Evolutionary conservation across 208 protist species (phyloP).

Genomic region (Trypanosoma cruzi): DNA sequence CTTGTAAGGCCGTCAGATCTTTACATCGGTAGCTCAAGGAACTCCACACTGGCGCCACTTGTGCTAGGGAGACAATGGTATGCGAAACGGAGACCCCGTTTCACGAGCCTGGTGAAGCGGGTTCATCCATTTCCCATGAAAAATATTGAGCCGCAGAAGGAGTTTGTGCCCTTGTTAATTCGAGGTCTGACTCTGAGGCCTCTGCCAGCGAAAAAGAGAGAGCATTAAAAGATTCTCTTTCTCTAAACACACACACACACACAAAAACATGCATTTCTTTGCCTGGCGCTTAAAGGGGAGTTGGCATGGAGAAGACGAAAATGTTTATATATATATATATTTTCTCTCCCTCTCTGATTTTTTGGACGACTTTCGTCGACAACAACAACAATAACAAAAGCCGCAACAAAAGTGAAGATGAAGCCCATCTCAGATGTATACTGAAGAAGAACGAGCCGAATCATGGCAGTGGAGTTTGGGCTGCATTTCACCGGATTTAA

Average conservation of each 20-base stretch:
- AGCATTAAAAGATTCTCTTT: no score
- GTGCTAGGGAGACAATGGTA: background rate
- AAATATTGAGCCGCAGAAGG: background rate
- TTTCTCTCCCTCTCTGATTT: slow-evolving; percentile 13
- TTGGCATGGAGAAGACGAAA: no score
- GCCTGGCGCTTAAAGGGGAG: no score
- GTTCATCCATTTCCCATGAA: no score
- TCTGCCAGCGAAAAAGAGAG: background rate
- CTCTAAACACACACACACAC: no score
- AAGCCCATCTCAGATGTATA: background rate
- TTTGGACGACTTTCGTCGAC: background rate
- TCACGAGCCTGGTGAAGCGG: background rate
- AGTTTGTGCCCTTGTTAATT: slow-evolving; percentile 1
- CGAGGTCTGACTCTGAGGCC: background rate
- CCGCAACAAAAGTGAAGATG: no score
- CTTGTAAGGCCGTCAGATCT: background rate
- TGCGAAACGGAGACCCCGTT: slow-evolving; percentile 3
- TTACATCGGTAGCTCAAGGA: background rate
- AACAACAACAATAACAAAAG: background rate
- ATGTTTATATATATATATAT: no score
- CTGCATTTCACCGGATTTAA: background rate
- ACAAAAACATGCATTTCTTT: no score
- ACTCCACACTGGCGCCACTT: background rate
- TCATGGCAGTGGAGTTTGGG: background rate
- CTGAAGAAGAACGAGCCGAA: background rate